Conservation (phyloP, 2,329 filamentous ascomycete genomes). For the Diaporthe citrichinensis region DNA sequence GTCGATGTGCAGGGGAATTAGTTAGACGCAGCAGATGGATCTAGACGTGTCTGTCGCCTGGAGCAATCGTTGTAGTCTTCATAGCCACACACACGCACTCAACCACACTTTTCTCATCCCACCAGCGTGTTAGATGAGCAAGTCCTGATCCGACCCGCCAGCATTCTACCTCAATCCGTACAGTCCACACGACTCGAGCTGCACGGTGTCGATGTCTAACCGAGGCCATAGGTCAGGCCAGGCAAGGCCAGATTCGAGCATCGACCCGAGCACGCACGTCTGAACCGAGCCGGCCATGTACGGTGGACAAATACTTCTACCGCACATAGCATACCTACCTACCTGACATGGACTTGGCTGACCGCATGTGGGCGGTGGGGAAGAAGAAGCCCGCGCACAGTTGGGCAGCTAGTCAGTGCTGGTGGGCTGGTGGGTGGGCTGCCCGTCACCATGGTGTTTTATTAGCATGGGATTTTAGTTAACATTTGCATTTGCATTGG, state of each 20-base stretch:
- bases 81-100: background rate
- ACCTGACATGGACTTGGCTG: background rate
- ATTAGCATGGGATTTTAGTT: conserved; percentile 20
- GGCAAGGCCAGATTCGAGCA: conserved; percentile 19
- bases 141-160: background rate
- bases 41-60: background rate
- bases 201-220: conserved; percentile 12
- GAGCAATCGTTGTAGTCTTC: background rate
- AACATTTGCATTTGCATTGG: conserved; percentile 10
- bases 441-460: background rate
- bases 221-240: conserved; percentile 9
- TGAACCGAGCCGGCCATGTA: background rate
- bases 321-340: background rate
- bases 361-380: background rate
- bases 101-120: background rate
- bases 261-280: conserved; percentile 4
- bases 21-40: background rate
- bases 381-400: background rate
- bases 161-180: background rate
- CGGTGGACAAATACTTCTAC: background rate
- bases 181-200: background rate
- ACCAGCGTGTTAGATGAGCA: background rate
- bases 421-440: background rate
- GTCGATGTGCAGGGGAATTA: conserved; percentile 19
- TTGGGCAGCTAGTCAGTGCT: conserved; percentile 4